Percentiles rank a stretch among this genome's conserved stretches.
These are phyloP conservation scores for Fusarium sp. DNA, from an alignment of 2,329 filamentous ascomycete genomes.

Conservation along the genomic window DNA sequence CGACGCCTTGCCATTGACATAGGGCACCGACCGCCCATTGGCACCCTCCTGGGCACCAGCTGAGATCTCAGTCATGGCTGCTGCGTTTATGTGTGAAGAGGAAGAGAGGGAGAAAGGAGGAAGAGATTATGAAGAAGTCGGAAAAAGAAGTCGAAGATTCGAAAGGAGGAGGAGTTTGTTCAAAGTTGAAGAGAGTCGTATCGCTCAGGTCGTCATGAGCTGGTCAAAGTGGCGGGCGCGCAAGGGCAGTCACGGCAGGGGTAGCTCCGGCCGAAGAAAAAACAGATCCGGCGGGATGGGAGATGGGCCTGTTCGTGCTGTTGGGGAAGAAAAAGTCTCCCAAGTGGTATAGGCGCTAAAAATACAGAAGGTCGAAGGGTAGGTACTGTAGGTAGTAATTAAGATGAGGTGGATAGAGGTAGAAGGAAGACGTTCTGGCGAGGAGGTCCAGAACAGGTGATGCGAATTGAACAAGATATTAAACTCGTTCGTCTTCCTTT, in stretches of 20 bases:
- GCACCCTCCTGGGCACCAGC: slow-evolving; percentile 56
- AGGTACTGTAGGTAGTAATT: slow-evolving; percentile 27
- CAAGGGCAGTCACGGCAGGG: slow-evolving; percentile 41
- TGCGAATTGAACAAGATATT: slow-evolving; percentile 31
- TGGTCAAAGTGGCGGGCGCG: slow-evolving; percentile 37
- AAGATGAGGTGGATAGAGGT: slow-evolving; percentile 32
- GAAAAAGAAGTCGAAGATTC: slow-evolving; percentile 26
- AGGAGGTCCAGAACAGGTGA: slow-evolving; percentile 35
- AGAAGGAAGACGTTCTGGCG: slow-evolving; percentile 34
- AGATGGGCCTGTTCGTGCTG: slow-evolving; percentile 31
- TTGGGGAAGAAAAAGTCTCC: slow-evolving; percentile 38
- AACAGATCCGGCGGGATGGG: slow-evolving; percentile 19
- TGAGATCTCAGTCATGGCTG: slow-evolving; percentile 64
- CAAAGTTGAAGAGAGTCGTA: slow-evolving; percentile 31
- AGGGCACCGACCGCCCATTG: slow-evolving; percentile 65
- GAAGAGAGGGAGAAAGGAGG: slow-evolving; percentile 17
- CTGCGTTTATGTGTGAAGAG: slow-evolving; percentile 43
- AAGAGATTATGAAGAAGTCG: slow-evolving; percentile 37
- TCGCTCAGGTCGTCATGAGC: slow-evolving; percentile 51
- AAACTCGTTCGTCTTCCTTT: slow-evolving; percentile 33
- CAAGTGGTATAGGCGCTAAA: slow-evolving; percentile 47
- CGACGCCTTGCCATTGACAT: slow-evolving; percentile 70
- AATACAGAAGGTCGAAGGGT: slow-evolving; percentile 44
- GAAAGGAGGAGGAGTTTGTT: slow-evolving; percentile 32
- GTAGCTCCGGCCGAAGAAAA: slow-evolving; percentile 48